Conservation (phyloP, 257 asterid species). For the Solanum bukasovii region DNA sequence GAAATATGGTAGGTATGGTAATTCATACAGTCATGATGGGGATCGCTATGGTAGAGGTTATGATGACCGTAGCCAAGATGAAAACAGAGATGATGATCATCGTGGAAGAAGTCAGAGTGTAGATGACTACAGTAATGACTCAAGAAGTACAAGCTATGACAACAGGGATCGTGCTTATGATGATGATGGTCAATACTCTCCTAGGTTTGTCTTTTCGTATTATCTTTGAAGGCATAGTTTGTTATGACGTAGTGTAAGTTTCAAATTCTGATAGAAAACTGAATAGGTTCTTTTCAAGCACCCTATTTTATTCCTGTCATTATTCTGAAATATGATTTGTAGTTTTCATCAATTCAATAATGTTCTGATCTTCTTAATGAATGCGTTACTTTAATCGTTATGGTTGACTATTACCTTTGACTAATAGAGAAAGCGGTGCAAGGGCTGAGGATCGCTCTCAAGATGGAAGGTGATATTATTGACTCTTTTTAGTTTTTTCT, state of each 20-base stretch:
- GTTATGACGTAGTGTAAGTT: neutral
- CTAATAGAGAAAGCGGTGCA: constrained; percentile 60
- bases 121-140: constrained; percentile 52
- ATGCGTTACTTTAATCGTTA: neutral
- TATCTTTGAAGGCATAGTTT: neutral
- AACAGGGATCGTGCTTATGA: constrained; percentile 47
- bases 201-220: constrained; percentile 38
- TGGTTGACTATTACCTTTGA: neutral
- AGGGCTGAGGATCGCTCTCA: constrained; percentile 66
- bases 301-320: neutral
- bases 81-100: constrained; percentile 60
- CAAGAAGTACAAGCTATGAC: constrained; percentile 87
- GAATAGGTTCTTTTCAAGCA: neutral
- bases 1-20: constrained; percentile 58
- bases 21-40: constrained; percentile 59
- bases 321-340: neutral
- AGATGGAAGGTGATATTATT: constrained; percentile 67
- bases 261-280: neutral
- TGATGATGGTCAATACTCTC: constrained; percentile 75
- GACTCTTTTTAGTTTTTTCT: neutral
- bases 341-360: neutral
- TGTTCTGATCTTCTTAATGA: neutral
- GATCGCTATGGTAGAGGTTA: constrained; percentile 55
- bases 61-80: constrained; percentile 64
- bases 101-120: constrained; percentile 48